Percentiles rank a stretch among this genome's conserved stretches.
phyloP scores from a whole-genome alignment of 768 basidiomycete genomes.

The Fomitopsis serialis region DNA sequence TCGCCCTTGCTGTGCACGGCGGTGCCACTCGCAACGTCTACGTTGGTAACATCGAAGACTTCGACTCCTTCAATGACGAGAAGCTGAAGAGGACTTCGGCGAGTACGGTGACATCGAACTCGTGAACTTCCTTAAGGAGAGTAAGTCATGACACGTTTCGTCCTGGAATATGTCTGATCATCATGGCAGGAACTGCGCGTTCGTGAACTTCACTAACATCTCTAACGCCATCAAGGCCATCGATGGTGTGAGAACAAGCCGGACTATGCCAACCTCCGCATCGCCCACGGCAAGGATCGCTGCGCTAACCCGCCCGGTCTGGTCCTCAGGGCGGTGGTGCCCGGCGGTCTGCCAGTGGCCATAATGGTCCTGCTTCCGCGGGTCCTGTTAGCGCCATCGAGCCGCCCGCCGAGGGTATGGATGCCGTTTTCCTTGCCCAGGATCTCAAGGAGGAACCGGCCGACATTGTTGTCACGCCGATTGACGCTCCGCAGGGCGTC shows the following conservation, averaged over 20 bases:
- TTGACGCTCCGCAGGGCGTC: slow-evolving; percentile 23
- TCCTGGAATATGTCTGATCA: background rate
- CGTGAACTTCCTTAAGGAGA: slow-evolving; percentile 92
- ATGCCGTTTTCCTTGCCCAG: slow-evolving; percentile 4
- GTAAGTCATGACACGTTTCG: slow-evolving; percentile 28
- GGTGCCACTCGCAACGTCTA: slow-evolving; percentile 98
- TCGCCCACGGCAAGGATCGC: slow-evolving; percentile 93
- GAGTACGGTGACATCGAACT: slow-evolving; percentile 97
- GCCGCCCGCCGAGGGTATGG: slow-evolving; percentile 17
- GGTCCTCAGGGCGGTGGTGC: slow-evolving; percentile 68
- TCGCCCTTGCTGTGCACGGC: slow-evolving; percentile 84
- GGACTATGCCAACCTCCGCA: slow-evolving; percentile 84
- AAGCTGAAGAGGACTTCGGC: slow-evolving; percentile 89
- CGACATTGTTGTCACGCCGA: slow-evolving; percentile 25
- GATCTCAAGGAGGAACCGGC: slow-evolving; percentile 23
- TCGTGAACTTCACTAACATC: slow-evolving; percentile 94
- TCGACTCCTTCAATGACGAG: slow-evolving; percentile 86
- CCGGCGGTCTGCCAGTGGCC: slow-evolving; percentile 41
- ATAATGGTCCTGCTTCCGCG: slow-evolving; percentile 28
- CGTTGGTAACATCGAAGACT: slow-evolving; percentile 93
- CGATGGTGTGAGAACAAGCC: slow-evolving; percentile 85
- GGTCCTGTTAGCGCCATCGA: slow-evolving; percentile 36
- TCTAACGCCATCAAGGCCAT: slow-evolving; percentile 98
- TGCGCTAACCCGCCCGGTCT: slow-evolving; percentile 91
- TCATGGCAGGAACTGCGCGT: slow-evolving; percentile 78